These are phyloP conservation scores for Cucumis hystrix DNA, from an alignment of 306 rosid species.

Conservation along the genomic window DNA sequence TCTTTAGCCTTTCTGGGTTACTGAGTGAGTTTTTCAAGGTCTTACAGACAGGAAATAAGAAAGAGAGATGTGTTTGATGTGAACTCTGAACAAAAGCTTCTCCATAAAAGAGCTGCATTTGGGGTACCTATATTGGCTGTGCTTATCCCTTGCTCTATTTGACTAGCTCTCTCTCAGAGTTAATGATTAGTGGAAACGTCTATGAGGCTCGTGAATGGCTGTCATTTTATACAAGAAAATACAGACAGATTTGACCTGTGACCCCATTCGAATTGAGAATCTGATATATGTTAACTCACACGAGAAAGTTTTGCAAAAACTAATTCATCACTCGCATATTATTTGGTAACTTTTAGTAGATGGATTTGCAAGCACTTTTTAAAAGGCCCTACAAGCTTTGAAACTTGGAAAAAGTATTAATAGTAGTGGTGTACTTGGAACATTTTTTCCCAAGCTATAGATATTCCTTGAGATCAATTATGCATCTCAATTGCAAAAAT, in stretches of 20 bases:
- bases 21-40: background rate
- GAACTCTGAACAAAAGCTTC: background rate
- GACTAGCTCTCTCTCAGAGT: background rate
- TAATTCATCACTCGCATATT: background rate
- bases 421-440: background rate
- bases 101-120: constrained; percentile 6
- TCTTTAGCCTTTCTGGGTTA: background rate
- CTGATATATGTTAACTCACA: background rate
- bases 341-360: background rate
- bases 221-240: background rate
- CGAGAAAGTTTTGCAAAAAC: background rate
- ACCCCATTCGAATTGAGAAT: constrained; percentile 1
- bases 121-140: background rate
- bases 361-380: background rate
- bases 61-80: background rate
- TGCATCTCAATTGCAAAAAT: background rate
- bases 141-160: background rate
- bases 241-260: constrained; percentile 8
- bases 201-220: constrained; percentile 2
- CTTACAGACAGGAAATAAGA: background rate
- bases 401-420: constrained; percentile 1
- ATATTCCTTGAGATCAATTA: constrained; percentile 1
- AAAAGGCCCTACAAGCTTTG: background rate
- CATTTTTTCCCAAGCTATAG: background rate
- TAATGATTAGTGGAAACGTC: constrained; percentile 3